Base-by-base conservation (phyloP, 2,329 filamentous ascomycete genomes). In the Cercospora canescens region DNA sequence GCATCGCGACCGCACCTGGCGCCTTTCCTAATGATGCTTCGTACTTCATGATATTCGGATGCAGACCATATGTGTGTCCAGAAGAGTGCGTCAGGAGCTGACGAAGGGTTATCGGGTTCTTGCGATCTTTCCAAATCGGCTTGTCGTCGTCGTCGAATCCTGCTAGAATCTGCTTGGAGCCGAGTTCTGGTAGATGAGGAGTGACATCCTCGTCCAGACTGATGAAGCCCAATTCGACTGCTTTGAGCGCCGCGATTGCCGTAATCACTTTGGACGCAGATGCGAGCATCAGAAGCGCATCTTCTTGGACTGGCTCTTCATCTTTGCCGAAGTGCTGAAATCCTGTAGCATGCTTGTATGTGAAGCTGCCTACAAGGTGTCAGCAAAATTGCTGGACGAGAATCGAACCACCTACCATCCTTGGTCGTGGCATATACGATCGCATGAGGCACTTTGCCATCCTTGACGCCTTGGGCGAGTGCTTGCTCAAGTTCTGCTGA, bases 31-130 rank as follows among this genome's bases (percentile, higher is more conserved):
- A 39, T 7, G 67, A 72, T 0, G 39, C 24, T 26, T 63, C 67
- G 30, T 70, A 70, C 41, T 72, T 76, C 3, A 73, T 75, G 9
- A 82, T 66, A 1, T 66, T 48, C 0, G 81, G 80, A 30, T 77
- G 68, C 21, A 81, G 45, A 64, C 81, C 77, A 70, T 87, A 87
- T 3, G 72, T 72, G 0, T 79, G 68, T 2, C 86, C 86, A 0
- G 84, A 80, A 32, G 80, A 84, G 67, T 87, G 85, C 0, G 82
- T 81, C 18, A 88, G 79, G 0, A 88, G 78, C 74, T 83, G 82
- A 39, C 73, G 71, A 0, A 86, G 78, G 0, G 84, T 87, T 56
- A 88, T 82, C 0, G 81, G 76, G 1, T 75, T 75, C 50, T 81
- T 76, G 35, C 75, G 71, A 21, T 75, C 68, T 18, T 63, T 70